Evolutionary conservation across 306 rosid species (phyloP).

Genomic region (Mucuna pruriens): DNA sequence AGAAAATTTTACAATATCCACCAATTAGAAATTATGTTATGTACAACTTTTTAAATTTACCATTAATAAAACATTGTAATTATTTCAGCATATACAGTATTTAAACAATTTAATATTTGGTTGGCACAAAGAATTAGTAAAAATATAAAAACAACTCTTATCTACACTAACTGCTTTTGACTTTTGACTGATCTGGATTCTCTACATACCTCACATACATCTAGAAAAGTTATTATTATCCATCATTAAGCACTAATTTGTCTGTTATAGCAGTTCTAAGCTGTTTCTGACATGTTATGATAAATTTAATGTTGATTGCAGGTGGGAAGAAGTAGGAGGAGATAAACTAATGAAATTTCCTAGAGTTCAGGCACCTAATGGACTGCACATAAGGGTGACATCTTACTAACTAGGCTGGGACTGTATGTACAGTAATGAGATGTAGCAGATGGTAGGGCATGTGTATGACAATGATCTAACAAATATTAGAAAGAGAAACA

Average conservation of each 20-base stretch:
- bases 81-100: no score
- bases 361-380: slow-evolving; percentile 95
- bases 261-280: neutral
- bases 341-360: slow-evolving; percentile 92
- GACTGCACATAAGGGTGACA: slow-evolving; percentile 83
- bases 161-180: neutral
- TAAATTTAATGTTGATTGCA: slow-evolving; percentile 38
- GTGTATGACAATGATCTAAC: slow-evolving; percentile 58
- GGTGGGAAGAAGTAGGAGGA: slow-evolving; percentile 99
- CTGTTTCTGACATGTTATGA: slow-evolving; percentile 28
- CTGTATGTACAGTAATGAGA: slow-evolving; percentile 53
- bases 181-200: slow-evolving; percentile 32
- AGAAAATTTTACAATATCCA: neutral
- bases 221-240: neutral
- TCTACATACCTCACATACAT: neutral
- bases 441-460: slow-evolving; percentile 38
- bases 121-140: neutral
- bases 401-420: slow-evolving; percentile 52
- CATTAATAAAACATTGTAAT: no score
- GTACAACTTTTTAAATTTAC: no score
- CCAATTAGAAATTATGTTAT: neutral
- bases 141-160: neutral
- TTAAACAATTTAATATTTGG: neutral
- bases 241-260: slow-evolving; percentile 1
- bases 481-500: slow-evolving; percentile 41